Evolutionary conservation across 495 filamentous ascomycete genomes (phyloP), one percentile per base, ranked within the genome.

Genomic region (Chaetomium fimeti): DNA sequence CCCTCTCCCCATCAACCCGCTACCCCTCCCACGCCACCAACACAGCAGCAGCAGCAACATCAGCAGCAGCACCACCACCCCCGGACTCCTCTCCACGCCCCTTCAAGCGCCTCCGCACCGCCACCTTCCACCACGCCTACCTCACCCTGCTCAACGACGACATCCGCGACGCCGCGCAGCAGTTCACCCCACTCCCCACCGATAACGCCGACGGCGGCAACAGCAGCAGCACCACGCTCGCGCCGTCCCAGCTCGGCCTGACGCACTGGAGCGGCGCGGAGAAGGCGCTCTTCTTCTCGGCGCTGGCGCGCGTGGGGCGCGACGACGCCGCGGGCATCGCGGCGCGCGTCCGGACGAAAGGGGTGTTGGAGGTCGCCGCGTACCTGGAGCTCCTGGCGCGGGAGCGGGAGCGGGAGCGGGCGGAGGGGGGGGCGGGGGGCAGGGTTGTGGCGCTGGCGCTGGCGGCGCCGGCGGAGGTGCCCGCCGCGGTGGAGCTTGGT

Each of bases 401-500:
- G 6, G 32, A 36, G 32, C 6, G 8, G 32, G 32, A 36, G 32
- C 3, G 29, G 29, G 3, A 32, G 29, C 3, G 29, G 7, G 29
- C 7, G 29, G 32, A 36, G 32, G 32, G 3, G 32, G 32, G 3
- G 32, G 32, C 5, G 32, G 32, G 32, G 8, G 8, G 8, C 0
- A 79, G 85, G 2, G 75, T n/a, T n/a, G n/a, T n/a, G n/a, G n/a
- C n/a, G n/a, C n/a, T n/a, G 82, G 32, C 16, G 27, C 15, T 13
- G 49, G 49, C 55, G 28, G 58, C 43, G 9, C 22, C 81, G 12
- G 69, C 67, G 61, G 81, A 91, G 52, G 69, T 92, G 0, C 86
- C 91, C 1, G 87, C 91, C 27, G 93, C 93, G 0, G 60, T 84
- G 3, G 91, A 97, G 69, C 72, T 97, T 25, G 85, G 85, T 61